These are phyloP conservation scores for Tolypocladium inflatum DNA, from an alignment of 2,329 filamentous ascomycete genomes.

Conservation along the genomic window DNA sequence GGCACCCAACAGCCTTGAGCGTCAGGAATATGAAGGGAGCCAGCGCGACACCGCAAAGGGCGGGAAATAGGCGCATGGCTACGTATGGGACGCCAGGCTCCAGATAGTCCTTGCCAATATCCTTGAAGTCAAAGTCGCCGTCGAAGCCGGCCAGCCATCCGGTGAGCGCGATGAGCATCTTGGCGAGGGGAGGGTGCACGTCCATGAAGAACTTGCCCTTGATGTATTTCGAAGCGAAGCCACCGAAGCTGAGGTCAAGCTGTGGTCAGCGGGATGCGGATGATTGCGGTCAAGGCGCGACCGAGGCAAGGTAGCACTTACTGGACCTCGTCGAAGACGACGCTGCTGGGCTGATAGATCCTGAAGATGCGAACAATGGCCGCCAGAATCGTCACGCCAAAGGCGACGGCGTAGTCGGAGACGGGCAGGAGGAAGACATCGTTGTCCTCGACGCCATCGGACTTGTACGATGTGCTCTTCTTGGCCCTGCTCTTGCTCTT, in stretches of 20 bases:
- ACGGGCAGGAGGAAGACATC: conserved; percentile 81
- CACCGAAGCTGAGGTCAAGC: conserved; percentile 64
- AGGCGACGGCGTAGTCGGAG: conserved; percentile 73
- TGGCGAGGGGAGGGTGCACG: conserved; percentile 94
- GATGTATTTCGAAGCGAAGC: conserved; percentile 98
- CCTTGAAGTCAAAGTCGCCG: conserved; percentile 96
- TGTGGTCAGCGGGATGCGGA: conserved; percentile 6
- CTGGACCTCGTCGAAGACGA: conserved; percentile 99
- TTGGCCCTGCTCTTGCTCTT: conserved; percentile 29
- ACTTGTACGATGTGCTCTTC: conserved; percentile 53
- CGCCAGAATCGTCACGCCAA: conserved; percentile 64
- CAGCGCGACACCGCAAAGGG: conserved; percentile 77
- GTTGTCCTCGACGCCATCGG: conserved; percentile 75
- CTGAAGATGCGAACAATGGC: conserved; percentile 79
- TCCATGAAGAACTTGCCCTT: conserved; percentile 99
- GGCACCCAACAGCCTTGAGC: conserved; percentile 82
- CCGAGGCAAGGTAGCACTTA: conserved; percentile 40
- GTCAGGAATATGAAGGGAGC: conserved; percentile 93
- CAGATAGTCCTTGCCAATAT: conserved; percentile 97
- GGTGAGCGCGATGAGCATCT: conserved; percentile 90
- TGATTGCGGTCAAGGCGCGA: not conserved
- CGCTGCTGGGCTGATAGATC: conserved; percentile 91
- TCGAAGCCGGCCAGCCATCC: conserved; percentile 94
- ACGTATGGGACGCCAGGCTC: conserved; percentile 95
- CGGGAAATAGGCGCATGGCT: conserved; percentile 90